Conservation (phyloP, 495 filamentous ascomycete genomes). For the Penicillium pancosmium region DNA sequence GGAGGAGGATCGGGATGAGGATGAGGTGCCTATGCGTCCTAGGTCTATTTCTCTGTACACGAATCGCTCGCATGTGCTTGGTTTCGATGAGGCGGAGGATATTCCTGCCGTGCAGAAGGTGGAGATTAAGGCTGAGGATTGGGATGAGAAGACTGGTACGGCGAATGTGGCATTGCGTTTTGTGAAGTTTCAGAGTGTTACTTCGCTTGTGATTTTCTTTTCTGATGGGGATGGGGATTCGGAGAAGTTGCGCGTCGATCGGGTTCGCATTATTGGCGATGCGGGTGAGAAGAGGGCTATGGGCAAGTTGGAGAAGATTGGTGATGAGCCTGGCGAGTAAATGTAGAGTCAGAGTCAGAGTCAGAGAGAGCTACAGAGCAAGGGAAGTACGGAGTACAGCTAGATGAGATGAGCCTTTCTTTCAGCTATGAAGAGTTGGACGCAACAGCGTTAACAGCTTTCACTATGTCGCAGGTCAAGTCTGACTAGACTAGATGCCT, state of each 20-base stretch:
- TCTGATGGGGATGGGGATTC: conserved; percentile 83
- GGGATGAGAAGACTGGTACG: conserved; percentile 83
- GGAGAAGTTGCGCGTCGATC: conserved; percentile 85
- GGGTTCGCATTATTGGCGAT: conserved; percentile 86
- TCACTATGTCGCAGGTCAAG: no score
- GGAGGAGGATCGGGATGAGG: conserved; percentile 58
- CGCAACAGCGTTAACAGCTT: no score
- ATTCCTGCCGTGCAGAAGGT: conserved; percentile 76
- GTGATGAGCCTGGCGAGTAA: conserved; percentile 71
- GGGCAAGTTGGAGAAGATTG: conserved; percentile 95
- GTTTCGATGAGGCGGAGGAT: conserved; percentile 95
- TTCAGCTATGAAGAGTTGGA: conserved; percentile 5
- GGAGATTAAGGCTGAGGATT: conserved; percentile 71
- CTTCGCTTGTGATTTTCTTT: conserved; percentile 83
- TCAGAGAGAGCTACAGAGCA: conserved; percentile 1
- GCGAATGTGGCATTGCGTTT: conserved; percentile 82
- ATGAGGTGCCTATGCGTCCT: conserved; percentile 83
- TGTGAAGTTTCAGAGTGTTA: conserved; percentile 96
- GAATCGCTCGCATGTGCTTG: conserved; percentile 84
- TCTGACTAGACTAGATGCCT: no score
- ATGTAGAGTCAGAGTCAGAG: background rate
- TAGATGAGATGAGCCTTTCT: background rate
- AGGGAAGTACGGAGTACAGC: background rate
- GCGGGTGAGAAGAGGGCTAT: conserved; percentile 88
- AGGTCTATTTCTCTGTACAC: conserved; percentile 80